Percentiles rank a stretch among this genome's conserved stretches.
Conservation (phyloP, 2,329 filamentous ascomycete genomes). For the Leptosphaerulina australis region DNA sequence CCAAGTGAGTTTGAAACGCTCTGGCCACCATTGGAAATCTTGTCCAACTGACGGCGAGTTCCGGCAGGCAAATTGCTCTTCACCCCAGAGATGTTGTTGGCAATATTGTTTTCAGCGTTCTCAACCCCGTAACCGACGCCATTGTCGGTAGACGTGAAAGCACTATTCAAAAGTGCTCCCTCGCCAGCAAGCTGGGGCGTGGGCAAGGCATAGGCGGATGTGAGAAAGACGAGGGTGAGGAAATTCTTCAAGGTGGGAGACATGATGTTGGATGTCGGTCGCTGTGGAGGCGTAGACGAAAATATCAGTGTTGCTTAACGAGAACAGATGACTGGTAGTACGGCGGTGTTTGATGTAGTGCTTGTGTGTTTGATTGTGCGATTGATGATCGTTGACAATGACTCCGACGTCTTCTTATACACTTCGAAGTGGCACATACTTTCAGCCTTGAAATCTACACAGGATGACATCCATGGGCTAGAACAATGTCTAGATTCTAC, state of each 20-base stretch:
- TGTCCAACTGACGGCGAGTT: slow-evolving; percentile 5
- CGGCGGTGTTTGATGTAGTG: background rate
- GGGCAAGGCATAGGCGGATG: background rate
- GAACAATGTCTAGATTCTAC: background rate
- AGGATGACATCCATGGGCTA: no score
- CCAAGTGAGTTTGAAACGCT: background rate
- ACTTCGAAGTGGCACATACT: no score
- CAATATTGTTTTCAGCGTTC: slow-evolving; percentile 5
- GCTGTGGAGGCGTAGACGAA: background rate
- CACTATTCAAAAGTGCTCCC: slow-evolving; percentile 1
- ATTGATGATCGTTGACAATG: background rate
- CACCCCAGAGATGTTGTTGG: background rate
- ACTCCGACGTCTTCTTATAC: background rate
- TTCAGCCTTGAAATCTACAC: no score
- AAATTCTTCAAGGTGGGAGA: background rate
- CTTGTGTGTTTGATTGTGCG: background rate
- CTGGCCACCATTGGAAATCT: slow-evolving; percentile 3
- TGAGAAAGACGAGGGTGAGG: background rate
- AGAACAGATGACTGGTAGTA: no score
- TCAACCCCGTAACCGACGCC: slow-evolving; percentile 6
- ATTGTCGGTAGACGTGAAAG: slow-evolving; percentile 6
- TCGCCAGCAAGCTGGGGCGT: slow-evolving; percentile 11
- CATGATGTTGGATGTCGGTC: background rate
- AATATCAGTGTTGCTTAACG: no score
- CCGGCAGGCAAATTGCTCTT: background rate